Base-by-base conservation (phyloP, 2,329 filamentous ascomycete species). In the Hortaea werneckii region DNA sequence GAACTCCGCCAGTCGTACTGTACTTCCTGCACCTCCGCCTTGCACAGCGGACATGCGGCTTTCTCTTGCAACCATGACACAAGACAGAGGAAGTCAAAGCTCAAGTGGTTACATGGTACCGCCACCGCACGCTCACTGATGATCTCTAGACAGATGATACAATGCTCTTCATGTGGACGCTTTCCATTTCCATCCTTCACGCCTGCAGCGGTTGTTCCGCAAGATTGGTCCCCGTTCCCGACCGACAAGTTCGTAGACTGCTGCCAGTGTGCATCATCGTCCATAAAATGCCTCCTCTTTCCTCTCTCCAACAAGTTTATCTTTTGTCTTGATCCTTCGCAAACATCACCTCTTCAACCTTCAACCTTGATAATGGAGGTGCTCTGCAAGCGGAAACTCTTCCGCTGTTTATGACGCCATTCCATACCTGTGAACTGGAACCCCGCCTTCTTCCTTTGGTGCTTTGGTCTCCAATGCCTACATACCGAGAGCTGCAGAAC, bases 31-130 rank as follows among this genome's bases (percentile, higher is more conserved):
- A 81, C 66, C 49, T 71, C 64, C 20, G 67, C 62, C 44, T 64
- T 66, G 77, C 89, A 96, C 43, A 95, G 72, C 12, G 90, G 89
- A 59, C 89, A 95, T 41, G 72, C 76, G 0, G 81, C 72, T 7
- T 78, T 77, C 52, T 84, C 73, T 54, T 87, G 76, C 5, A 94
- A 71, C 89, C 90, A 95, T 65, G 76, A 88, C 20, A 82, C 67
- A 5, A 95, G 76, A 64, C 89, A 96, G 9, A 87, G 64, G 60
- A 88, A 94, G 70, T 95, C 88, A 62, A 94, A 95, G 54, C 81
- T 79, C 47, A 72, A 68, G 69, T 96, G 89, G 37, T 78, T 75
- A 70, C 89, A 96, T 6, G 89, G 88, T 13, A 76, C 69, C 6
- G 85, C 78, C 42, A 82, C 72, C 51, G 85, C 87, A 43, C 78